Evolutionary conservation across 805 yeast species (phyloP).

Genomic region (Wickerhamiella shivajii): DNA sequence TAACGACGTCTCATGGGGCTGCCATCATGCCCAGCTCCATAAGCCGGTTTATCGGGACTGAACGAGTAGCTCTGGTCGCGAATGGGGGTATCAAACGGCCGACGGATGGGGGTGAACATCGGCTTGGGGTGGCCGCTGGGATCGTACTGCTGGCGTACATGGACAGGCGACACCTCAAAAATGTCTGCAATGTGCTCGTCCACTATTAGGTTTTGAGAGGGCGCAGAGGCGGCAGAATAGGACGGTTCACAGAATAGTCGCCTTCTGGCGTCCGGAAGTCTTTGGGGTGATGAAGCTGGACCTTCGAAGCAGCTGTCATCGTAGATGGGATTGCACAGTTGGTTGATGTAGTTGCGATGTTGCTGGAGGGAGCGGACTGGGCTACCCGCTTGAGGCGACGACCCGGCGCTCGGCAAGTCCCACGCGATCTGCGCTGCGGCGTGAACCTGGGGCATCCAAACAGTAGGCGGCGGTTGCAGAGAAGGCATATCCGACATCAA

Average conservation of each 20-base stretch:
- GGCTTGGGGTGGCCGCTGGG: conserved; percentile 32
- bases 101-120: conserved; percentile 17
- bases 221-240: not conserved
- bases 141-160: conserved; percentile 35
- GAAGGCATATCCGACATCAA: conserved; percentile 8
- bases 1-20: no score
- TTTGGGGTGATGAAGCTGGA: conserved; percentile 8
- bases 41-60: conserved; percentile 19
- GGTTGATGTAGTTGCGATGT: conserved; percentile 18
- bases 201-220: no score
- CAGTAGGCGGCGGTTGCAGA: conserved; percentile 9
- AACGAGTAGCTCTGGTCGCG: conserved; percentile 18
- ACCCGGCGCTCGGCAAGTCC: conserved; percentile 5
- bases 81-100: conserved; percentile 20
- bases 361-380: conserved; percentile 17
- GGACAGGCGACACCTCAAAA: conserved; percentile 19
- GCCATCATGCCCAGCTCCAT: no score
- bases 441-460: conserved; percentile 9
- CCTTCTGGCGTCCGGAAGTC: conserved; percentile 7
- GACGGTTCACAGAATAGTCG: conserved; percentile 7
- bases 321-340: conserved; percentile 14
- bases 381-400: conserved; percentile 11
- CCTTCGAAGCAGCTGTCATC: conserved; percentile 22
- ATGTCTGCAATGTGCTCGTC: conserved; percentile 8
- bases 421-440: conserved; percentile 6